phyloP scores from a whole-genome alignment of 208 protist genomes.

The Porcisia hertigi region DNA sequence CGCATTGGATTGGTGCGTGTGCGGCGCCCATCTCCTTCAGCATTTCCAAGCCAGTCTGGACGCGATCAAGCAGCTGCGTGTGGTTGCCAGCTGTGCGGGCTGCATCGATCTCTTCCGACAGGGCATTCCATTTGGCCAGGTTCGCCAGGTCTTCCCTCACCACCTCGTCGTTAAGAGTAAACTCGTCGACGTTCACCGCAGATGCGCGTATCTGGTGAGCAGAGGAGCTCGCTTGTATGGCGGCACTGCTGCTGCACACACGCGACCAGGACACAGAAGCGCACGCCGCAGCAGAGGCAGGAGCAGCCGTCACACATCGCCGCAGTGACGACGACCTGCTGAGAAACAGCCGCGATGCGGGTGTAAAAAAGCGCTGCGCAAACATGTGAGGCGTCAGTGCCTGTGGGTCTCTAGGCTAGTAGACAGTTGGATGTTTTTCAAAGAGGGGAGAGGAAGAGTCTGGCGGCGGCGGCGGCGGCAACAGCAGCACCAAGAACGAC shows the following conservation, averaged over 20 bases:
- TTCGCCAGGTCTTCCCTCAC: slow-evolving; percentile 76
- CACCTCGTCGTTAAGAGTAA: slow-evolving; percentile 85
- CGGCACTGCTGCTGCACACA: background rate
- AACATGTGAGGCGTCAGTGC: background rate
- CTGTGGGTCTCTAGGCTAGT: background rate
- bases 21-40: slow-evolving; percentile 65
- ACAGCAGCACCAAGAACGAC: too few relatives aligned
- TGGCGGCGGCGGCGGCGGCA: too few relatives aligned
- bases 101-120: slow-evolving; percentile 58
- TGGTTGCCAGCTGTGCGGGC: slow-evolving; percentile 45
- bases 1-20: slow-evolving; percentile 85
- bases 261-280: background rate
- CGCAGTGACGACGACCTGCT: background rate
- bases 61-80: slow-evolving; percentile 42
- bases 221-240: background rate
- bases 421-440: background rate
- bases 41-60: slow-evolving; percentile 60
- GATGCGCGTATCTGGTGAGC: slow-evolving; percentile 13
- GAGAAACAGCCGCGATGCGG: background rate
- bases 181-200: slow-evolving; percentile 84
- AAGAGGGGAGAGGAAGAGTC: too few relatives aligned
- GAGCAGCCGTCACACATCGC: background rate
- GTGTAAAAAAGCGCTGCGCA: background rate
- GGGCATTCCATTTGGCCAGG: slow-evolving; percentile 70
- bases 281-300: background rate